Base-by-base conservation (phyloP, 352 stramenopile genomes). In the Pythium utonaiense region DNA sequence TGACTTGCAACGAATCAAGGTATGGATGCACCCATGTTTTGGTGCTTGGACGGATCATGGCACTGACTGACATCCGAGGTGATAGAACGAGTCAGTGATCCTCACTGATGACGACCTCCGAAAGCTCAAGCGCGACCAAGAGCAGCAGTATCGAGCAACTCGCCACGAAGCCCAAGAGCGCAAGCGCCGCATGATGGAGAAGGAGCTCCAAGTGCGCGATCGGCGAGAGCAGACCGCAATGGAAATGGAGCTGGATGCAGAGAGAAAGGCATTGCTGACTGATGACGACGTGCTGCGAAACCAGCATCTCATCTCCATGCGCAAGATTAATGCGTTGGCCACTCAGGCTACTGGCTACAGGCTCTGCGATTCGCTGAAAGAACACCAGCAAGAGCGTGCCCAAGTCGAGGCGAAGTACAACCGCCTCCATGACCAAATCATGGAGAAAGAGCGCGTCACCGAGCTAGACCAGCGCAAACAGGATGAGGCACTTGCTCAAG, bases 181-280 rank as follows among this genome's bases (percentile, higher is more conserved):
- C 19, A 93, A 93, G 64, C 74, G 70, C 2, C 70, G 69, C 21
- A 91, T 93, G 80, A 75, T 89, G 68, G 78, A 93, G 55, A 91
- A 93, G 53, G 80, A 91, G 61, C 59, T 88, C 12, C 66, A 75
- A 63, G 81, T 91, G 36, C 80, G 79, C 25, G 74, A 71, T 6
- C 66, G 79, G 12, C 76, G 83, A 6, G 83, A 93, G 54, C 75
- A 91, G 53, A 81, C 78, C 12, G 78, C 79, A 16, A 79, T 90
- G 59, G 78, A 91, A 47, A 74, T 88, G 70, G 80, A 93, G 54
- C 60, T 90, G 6, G 83, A 91, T 30, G 73, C 71, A 16, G 79
- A 90, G 38, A 66, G 76, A 21, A 78, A 85, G 45, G 79, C 78
- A 4, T 63, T 85, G n/a, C 62, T 93, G 14, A 89, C 77, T 5